Base-by-base conservation (phyloP, 169 alveolate species). In the Theileria parva region DNA sequence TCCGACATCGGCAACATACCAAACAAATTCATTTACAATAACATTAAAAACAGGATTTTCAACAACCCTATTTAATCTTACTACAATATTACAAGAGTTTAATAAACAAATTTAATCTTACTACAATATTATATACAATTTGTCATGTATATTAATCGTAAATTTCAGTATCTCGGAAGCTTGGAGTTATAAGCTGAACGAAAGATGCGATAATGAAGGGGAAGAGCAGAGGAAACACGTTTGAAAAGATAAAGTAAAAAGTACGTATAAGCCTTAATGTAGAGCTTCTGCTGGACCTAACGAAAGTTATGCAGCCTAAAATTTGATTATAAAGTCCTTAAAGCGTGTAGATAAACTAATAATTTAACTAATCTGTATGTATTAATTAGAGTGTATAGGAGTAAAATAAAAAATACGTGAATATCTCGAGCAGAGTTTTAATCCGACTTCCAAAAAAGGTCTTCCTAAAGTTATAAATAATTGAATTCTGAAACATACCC, bases 191-290 rank as follows among this genome's bases (percentile, higher is more conserved):
- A 17, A 30, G 21, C 32, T 53, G 74, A 15, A 73, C 37, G 21
- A 73, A 19, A 27, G 34, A n/a, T 73, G 80, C 59, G 76, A 73
- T 25, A 27, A 73, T 7, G 50, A 73, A 57, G 57, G 80, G 80
- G 32, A 73, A 73, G n/a, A 73, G 77, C 0, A 73, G 80, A 32
- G 80, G 80, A 44, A 73, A 73, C 27, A 73, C 27, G 80, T 30
- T 53, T 9, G 76, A 28, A 57, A 73, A 73, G 51, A 73, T 17
- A 39, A 17, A 21, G 27, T n/a, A 30, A 51, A 59, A 15, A 6
- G 53, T 53, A 30, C 63, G 32, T 15, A 73, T 23, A 32, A 71
- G 12, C 34, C 13, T 30, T 12, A 66, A 39, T 6, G 34, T 34
- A 27, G 32, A 15, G 23, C 30, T 69, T 32, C 50, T 19, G 25